Evolutionary conservation across 2,329 filamentous ascomycete species (phyloP).

Genomic region (Pseudogymnoascus sp.): DNA sequence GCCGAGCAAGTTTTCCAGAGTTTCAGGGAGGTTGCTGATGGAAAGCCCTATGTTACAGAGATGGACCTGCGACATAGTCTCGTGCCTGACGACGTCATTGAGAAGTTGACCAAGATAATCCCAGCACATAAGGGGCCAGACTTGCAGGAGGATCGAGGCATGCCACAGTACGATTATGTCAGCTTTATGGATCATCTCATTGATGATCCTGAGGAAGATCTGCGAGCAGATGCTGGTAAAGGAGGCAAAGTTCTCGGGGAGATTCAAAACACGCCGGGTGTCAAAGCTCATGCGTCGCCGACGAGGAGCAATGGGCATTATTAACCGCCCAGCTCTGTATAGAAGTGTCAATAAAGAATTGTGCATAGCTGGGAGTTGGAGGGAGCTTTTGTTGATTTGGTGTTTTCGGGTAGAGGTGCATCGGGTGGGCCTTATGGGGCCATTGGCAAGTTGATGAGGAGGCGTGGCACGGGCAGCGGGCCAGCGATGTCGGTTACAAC

Average conservation of each 20-base stretch:
- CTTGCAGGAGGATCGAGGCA: constrained; percentile 71
- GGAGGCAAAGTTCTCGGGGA: neutral
- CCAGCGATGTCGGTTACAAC: neutral
- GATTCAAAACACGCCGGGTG: neutral
- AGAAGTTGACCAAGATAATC: constrained; percentile 81
- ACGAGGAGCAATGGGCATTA: constrained; percentile 4
- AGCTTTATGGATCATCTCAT: constrained; percentile 91
- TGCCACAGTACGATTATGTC: constrained; percentile 92
- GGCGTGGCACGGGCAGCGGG: neutral
- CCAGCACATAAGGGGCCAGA: constrained; percentile 77
- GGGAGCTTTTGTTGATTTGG: neutral
- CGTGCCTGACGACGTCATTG: constrained; percentile 94
- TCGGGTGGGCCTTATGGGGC: neutral
- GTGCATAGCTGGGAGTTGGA: constrained; percentile 6
- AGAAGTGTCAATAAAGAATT: constrained; percentile 1
- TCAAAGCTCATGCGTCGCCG: neutral
- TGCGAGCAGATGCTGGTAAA: neutral
- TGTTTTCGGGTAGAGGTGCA: constrained; percentile 1
- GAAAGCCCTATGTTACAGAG: constrained; percentile 97
- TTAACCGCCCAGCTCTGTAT: constrained; percentile 1
- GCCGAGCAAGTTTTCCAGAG: constrained; percentile 98
- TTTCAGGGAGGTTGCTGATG: constrained; percentile 94
- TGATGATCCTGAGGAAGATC: constrained; percentile 18
- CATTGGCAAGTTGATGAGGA: neutral
- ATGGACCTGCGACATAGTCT: constrained; percentile 91